Evolutionary conservation across 179 eudicot genomes (phyloP).

Genomic region (Beta macrorhiza): DNA sequence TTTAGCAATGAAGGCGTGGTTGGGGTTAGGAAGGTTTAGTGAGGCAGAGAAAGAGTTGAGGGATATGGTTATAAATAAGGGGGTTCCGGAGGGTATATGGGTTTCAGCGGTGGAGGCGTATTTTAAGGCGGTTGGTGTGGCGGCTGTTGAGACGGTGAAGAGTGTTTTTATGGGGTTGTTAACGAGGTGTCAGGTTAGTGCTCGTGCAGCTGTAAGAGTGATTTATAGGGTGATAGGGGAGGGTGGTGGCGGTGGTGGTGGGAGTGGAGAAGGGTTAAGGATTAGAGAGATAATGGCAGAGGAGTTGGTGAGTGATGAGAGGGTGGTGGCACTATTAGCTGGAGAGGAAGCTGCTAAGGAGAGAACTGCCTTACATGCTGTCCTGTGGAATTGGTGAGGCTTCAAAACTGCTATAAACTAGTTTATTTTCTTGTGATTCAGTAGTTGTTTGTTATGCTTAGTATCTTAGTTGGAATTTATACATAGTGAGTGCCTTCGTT

Average conservation of each 20-base stretch:
- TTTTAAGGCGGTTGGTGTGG: slow-evolving; percentile 76
- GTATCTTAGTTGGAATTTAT: background rate
- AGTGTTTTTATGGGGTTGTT: slow-evolving; percentile 75
- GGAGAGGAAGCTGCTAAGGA: slow-evolving; percentile 65
- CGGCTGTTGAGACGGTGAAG: slow-evolving; percentile 74
- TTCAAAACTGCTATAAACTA: slow-evolving; percentile 3
- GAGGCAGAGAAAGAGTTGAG: slow-evolving; percentile 94
- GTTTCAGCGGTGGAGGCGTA: slow-evolving; percentile 82
- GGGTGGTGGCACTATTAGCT: slow-evolving; percentile 69
- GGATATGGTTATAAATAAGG: slow-evolving; percentile 68
- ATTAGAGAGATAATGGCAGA: slow-evolving; percentile 72
- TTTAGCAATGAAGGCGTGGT: slow-evolving; percentile 92
- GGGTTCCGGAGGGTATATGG: slow-evolving; percentile 85
- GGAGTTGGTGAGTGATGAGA: slow-evolving; percentile 74
- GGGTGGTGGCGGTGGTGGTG: slow-evolving; percentile 37
- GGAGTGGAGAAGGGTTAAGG: slow-evolving; percentile 49
- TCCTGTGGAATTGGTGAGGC: slow-evolving; percentile 84
- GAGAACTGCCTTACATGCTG: slow-evolving; percentile 81
- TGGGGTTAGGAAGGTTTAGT: slow-evolving; percentile 72
- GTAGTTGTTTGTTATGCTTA: too few relatives aligned
- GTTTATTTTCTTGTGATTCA: background rate
- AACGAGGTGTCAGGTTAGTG: slow-evolving; percentile 76
- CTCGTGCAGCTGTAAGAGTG: slow-evolving; percentile 67
- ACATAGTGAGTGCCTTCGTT: background rate
- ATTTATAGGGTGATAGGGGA: slow-evolving; percentile 72